Conservation (phyloP, 768 basidiomycete species). For the Coprinellus micaceus region DNA sequence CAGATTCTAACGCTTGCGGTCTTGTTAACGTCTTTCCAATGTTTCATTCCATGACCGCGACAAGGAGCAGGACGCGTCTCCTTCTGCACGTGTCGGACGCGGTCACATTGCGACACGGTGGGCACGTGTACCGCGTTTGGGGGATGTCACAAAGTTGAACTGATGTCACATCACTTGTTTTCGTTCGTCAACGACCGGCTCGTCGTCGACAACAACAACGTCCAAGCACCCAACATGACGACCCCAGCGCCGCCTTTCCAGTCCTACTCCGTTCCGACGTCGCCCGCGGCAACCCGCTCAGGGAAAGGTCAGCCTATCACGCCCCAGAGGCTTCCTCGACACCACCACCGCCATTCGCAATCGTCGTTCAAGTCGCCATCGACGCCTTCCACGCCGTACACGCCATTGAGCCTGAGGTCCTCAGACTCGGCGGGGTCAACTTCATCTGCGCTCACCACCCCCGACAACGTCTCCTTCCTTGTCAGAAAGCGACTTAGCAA, state of each 20-base stretch:
- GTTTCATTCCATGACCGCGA: not conserved
- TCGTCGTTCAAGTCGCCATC: slow-evolving; percentile 54
- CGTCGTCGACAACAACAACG: slow-evolving; percentile 5
- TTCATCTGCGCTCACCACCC: slow-evolving; percentile 57
- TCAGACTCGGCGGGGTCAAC: slow-evolving; percentile 42
- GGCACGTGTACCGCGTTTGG: slow-evolving; percentile 6
- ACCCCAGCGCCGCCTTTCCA: slow-evolving; percentile 11
- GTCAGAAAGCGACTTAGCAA: slow-evolving; percentile 38
- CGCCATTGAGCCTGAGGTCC: slow-evolving; percentile 66
- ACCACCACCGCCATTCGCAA: slow-evolving; percentile 42
- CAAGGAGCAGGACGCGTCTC: not conserved
- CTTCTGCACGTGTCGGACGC: not conserved
- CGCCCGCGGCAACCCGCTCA: slow-evolving; percentile 42
- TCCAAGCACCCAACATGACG: slow-evolving; percentile 9
- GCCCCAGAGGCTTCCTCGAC: slow-evolving; percentile 58
- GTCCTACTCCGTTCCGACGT: slow-evolving; percentile 44
- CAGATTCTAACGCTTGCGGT: no score
- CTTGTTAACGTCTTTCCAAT: no score
- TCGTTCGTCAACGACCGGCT: slow-evolving; percentile 10
- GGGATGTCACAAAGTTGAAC: slow-evolving; percentile 2
- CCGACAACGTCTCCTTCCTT: slow-evolving; percentile 41
- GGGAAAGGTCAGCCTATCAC: slow-evolving; percentile 51
- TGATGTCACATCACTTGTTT: slow-evolving; percentile 9
- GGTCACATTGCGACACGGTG: slow-evolving; percentile 5
- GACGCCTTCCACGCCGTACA: slow-evolving; percentile 67